Conservation (phyloP, 2,329 filamentous ascomycete species). For the Helotiales sp. region DNA sequence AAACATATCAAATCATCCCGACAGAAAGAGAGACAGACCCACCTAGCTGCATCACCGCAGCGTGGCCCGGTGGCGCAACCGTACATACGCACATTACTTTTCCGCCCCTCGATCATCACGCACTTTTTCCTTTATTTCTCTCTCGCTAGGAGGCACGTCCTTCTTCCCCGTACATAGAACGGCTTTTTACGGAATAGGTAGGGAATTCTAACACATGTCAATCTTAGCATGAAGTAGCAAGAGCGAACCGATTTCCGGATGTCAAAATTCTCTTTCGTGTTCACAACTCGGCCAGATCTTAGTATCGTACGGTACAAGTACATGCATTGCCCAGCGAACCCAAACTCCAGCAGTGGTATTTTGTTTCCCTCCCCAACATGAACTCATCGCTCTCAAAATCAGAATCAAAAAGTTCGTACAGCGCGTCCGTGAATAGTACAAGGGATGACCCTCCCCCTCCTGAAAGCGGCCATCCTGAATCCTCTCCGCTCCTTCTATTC, state of each 20-base stretch:
- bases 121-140: not conserved
- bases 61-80: not conserved
- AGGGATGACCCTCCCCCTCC: not conserved
- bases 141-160: not conserved
- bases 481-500: not conserved
- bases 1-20: too few relatives aligned
- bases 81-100: not conserved
- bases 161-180: not conserved
- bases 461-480: not conserved
- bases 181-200: too few relatives aligned
- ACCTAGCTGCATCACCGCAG: not conserved
- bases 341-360: too few relatives aligned
- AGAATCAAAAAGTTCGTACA: too few relatives aligned
- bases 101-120: not conserved
- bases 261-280: too few relatives aligned
- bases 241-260: too few relatives aligned
- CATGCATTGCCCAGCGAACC: too few relatives aligned
- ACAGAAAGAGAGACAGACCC: too few relatives aligned
- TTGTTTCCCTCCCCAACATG: not conserved
- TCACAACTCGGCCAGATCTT: too few relatives aligned
- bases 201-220: not conserved
- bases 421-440: not conserved
- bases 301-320: too few relatives aligned
- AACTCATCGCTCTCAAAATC: not conserved
- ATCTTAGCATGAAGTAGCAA: too few relatives aligned